Evolutionary conservation across 2,329 filamentous ascomycete genomes (phyloP).

Genomic region (Aspergillus ibericus): DNA sequence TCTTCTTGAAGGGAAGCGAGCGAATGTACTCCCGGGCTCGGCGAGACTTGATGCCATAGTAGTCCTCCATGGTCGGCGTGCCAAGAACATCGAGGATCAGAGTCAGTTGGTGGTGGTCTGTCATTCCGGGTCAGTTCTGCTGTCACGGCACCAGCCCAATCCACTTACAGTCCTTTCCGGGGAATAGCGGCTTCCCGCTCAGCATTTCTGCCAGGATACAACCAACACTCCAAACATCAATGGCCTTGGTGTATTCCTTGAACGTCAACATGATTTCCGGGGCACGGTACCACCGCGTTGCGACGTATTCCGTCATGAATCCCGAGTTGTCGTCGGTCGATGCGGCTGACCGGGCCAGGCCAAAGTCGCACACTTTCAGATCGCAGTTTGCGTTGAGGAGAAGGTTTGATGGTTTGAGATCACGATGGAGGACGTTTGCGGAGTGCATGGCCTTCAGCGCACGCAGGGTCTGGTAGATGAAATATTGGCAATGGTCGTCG

Average conservation of each 20-base stretch:
- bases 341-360: conserved; percentile 89
- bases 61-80: conserved; percentile 99
- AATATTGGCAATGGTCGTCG: conserved; percentile 99
- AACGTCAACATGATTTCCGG: conserved; percentile 99
- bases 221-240: conserved; percentile 98
- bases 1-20: conserved; percentile 98
- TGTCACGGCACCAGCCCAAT: not conserved
- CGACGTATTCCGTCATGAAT: conserved; percentile 99
- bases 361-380: conserved; percentile 98
- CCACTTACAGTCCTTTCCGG: conserved; percentile 90
- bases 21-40: conserved; percentile 97
- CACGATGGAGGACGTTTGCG: conserved; percentile 94
- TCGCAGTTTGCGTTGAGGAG: conserved; percentile 98
- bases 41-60: conserved; percentile 99
- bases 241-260: conserved; percentile 99
- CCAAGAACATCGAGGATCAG: conserved; percentile 96
- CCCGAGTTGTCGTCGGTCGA: conserved; percentile 99
- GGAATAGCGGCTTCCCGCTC: conserved; percentile 96
- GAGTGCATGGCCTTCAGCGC: conserved; percentile 99
- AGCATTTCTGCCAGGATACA: conserved; percentile 99
- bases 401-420: conserved; percentile 95
- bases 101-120: conserved; percentile 96
- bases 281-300: conserved; percentile 97
- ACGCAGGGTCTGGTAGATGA: conserved; percentile 98
- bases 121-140: conserved; percentile 1